These are phyloP conservation scores for Crucibulum laeve DNA, from an alignment of 768 basidiomycete genomes.

Conservation along the genomic window DNA sequence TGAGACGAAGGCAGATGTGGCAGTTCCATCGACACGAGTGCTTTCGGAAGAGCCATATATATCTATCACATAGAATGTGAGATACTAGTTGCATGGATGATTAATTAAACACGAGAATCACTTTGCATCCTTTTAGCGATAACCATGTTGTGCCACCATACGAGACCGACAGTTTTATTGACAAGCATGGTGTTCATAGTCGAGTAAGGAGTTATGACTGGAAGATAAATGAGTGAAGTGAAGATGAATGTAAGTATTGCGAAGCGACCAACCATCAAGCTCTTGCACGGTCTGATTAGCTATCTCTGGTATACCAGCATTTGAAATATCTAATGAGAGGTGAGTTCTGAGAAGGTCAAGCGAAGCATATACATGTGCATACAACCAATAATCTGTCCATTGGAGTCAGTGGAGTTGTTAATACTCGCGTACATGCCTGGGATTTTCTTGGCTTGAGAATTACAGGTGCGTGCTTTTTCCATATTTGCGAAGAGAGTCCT, in stretches of 20 bases:
- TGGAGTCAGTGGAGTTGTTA: slow-evolving; percentile 17
- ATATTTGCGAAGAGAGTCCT: slow-evolving; percentile 15
- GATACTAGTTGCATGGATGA: not conserved
- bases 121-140: slow-evolving; percentile 17
- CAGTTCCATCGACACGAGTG: slow-evolving; percentile 15
- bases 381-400: slow-evolving; percentile 19
- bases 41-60: slow-evolving; percentile 17
- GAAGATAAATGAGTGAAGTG: not conserved
- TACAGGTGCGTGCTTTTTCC: slow-evolving; percentile 17
- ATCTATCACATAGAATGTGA: slow-evolving; percentile 6
- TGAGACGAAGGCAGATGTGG: slow-evolving; percentile 17
- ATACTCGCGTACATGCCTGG: slow-evolving; percentile 19
- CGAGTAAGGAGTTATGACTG: slow-evolving; percentile 19
- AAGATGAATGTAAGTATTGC: not conserved
- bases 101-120: slow-evolving; percentile 1
- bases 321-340: slow-evolving; percentile 15
- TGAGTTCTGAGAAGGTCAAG: not conserved
- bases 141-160: slow-evolving; percentile 19
- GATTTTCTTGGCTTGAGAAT: slow-evolving; percentile 12
- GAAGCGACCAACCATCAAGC: slow-evolving; percentile 12
- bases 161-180: slow-evolving; percentile 14
- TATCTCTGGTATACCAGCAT: slow-evolving; percentile 17
- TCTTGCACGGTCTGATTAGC: slow-evolving; percentile 18
- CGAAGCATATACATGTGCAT: not conserved
- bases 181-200: slow-evolving; percentile 17